phyloP scores from a whole-genome alignment of 225 moss, liverwort and hornwort species.

The Climacium dendroides region DNA sequence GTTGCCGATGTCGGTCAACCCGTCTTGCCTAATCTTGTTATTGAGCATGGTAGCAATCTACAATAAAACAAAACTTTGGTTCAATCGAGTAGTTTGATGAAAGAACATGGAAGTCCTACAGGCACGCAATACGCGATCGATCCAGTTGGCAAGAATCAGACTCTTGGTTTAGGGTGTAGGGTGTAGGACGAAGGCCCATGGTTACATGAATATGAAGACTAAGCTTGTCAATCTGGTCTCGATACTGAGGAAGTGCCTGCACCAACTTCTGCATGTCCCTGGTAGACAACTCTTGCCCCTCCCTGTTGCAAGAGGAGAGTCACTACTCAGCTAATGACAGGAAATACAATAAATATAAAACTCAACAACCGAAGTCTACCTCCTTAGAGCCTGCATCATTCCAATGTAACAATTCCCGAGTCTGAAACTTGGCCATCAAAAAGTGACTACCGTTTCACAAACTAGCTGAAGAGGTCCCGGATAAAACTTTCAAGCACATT shows the following conservation, averaged over 20 bases:
- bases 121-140: neutral
- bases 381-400: neutral
- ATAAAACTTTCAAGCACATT: neutral
- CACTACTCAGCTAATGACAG: neutral
- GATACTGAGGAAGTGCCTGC: conserved; percentile 85
- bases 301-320: conserved; percentile 31
- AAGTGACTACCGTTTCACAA: neutral
- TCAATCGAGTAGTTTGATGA: neutral
- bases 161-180: neutral
- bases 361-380: neutral
- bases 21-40: conserved; percentile 58
- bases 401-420: neutral
- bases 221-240: conserved; percentile 91
- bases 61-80: neutral
- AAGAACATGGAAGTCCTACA: neutral
- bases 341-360: neutral
- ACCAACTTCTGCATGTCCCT: conserved; percentile 97
- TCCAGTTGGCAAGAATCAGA: neutral
- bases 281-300: conserved; percentile 72
- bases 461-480: neutral
- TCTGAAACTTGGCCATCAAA: neutral
- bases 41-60: conserved; percentile 83
- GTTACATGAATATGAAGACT: conserved; percentile 84
- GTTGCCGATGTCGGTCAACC: conserved; percentile 69
- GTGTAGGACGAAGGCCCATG: neutral